Base-by-base conservation (phyloP, 2,329 filamentous ascomycete genomes). In the Herpotrichia juniperi region DNA sequence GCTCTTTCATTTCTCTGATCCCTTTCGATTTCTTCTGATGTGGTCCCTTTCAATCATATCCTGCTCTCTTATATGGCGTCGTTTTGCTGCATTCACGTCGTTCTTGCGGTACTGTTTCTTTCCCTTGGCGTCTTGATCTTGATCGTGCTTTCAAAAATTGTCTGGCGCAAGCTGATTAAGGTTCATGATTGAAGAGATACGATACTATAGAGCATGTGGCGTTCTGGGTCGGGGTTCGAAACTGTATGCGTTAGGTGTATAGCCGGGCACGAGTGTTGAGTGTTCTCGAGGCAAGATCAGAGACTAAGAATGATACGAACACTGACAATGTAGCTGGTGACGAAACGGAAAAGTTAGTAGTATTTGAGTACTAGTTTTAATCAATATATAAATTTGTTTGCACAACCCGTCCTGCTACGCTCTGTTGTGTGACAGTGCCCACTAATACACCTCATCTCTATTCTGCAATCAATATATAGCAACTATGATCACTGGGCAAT, bases 131-230 rank as follows among this genome's bases (percentile, higher is more conserved):
- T 22, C 37, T 40, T 24, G 21, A 22, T 40, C 21, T 24, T 3
- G 12, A 40, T 12, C 9, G 11, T 16, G 24, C 3, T 28, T 44
- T 44, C 30, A 28, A n/a, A n/a, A n/a, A n/a, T n/a, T n/a, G n/a
- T n/a, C n/a, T 25, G 37, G 19, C 37, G 21, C 21, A 25, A 40
- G 37, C 16, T 37, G 31, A 21, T 37, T 8, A 19, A 8, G 16
- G 19, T 25, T 40, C 34, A 40, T 40, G 37, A 24, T 11, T 24
- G 42, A 24, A 32, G 16, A 35, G 48, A 46, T 42, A 44, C 48
- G 44, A 46, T 45, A 50, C 31, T 40, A 50, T 50, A 44, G 47
- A 50, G 46, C 46, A 49, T 50, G 25, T 42, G 46, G 46, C 35
- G 28, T 42, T 49, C 10, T 30, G 35, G 35, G 34, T 4, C 22